These are phyloP conservation scores for Clavispora santaluciae DNA, from an alignment of 805 yeast genomes.

Conservation along the genomic window DNA sequence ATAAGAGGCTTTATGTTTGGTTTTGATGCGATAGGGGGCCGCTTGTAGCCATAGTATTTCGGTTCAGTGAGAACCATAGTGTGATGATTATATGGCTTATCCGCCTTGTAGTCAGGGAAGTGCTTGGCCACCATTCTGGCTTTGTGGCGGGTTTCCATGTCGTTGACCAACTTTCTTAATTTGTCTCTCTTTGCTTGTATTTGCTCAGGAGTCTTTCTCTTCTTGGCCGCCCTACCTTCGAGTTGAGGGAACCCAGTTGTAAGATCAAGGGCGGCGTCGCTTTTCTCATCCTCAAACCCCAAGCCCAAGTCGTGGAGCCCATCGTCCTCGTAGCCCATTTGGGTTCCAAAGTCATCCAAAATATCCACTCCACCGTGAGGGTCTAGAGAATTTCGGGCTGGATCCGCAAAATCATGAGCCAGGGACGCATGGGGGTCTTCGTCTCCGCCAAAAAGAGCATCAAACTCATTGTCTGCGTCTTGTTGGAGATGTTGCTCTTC, in stretches of 20 bases:
- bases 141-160: conserved; percentile 24
- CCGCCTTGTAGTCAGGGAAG: conserved; percentile 59
- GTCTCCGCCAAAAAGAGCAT: conserved; percentile 35
- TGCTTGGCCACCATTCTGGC: conserved; percentile 38
- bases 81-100: conserved; percentile 59
- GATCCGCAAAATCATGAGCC: not conserved
- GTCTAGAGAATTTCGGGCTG: conserved; percentile 1
- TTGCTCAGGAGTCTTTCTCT: conserved; percentile 12
- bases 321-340: conserved; percentile 16
- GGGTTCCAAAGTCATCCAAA: conserved; percentile 9
- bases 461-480: conserved; percentile 37
- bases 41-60: conserved; percentile 45
- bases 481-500: conserved; percentile 22
- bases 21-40: conserved; percentile 39
- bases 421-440: conserved; percentile 7
- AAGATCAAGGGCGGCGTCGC: conserved; percentile 4
- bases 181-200: conserved; percentile 24
- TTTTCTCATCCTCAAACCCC: conserved; percentile 19
- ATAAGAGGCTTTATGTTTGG: conserved; percentile 40
- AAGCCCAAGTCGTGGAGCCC: conserved; percentile 16
- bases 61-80: conserved; percentile 62
- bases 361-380: conserved; percentile 12
- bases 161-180: conserved; percentile 22
- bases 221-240: conserved; percentile 1
- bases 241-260: not conserved